These are phyloP conservation scores for Willaertia magna DNA, from an alignment of 208 protist species.

Conservation along the genomic window DNA sequence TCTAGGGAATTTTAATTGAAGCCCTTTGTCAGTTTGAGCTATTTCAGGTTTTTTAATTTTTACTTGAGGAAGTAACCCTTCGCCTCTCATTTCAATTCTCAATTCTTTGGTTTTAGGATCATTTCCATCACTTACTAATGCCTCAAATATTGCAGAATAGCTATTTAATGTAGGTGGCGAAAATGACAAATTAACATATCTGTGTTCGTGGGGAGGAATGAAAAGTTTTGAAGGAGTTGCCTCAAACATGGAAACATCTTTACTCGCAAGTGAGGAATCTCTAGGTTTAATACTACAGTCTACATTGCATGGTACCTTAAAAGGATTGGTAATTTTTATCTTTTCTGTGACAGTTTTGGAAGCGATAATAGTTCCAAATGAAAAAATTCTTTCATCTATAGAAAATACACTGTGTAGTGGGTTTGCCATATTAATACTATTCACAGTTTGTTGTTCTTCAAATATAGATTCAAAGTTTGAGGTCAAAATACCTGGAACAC, in stretches of 20 bases:
- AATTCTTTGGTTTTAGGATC: slow-evolving; percentile 51
- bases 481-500: slow-evolving; percentile 72
- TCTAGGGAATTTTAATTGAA: slow-evolving; percentile 48
- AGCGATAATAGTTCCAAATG: slow-evolving; percentile 71
- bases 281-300: slow-evolving; percentile 33
- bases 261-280: slow-evolving; percentile 31
- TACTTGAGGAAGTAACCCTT: slow-evolving; percentile 73
- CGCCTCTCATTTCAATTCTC: slow-evolving; percentile 68
- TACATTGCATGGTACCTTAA: slow-evolving; percentile 70
- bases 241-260: not conserved
- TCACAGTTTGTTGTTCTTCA: slow-evolving; percentile 86
- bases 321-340: slow-evolving; percentile 83
- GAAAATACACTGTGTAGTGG: slow-evolving; percentile 52
- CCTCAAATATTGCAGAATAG: slow-evolving; percentile 69
- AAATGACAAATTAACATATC: slow-evolving; percentile 80
- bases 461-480: slow-evolving; percentile 81
- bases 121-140: slow-evolving; percentile 60
- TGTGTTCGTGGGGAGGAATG: slow-evolving; percentile 83
- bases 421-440: slow-evolving; percentile 40
- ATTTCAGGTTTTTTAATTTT: slow-evolving; percentile 44
- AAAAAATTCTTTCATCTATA: slow-evolving; percentile 70
- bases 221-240: slow-evolving; percentile 25
- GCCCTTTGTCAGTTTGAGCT: slow-evolving; percentile 4
- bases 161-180: slow-evolving; percentile 52
- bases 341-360: slow-evolving; percentile 61